Percentiles rank a stretch among this genome's conserved stretches.
These are phyloP conservation scores for Phalaenopsis hybrid DNA, from an alignment of 116 monocot species.

Conservation along the genomic window DNA sequence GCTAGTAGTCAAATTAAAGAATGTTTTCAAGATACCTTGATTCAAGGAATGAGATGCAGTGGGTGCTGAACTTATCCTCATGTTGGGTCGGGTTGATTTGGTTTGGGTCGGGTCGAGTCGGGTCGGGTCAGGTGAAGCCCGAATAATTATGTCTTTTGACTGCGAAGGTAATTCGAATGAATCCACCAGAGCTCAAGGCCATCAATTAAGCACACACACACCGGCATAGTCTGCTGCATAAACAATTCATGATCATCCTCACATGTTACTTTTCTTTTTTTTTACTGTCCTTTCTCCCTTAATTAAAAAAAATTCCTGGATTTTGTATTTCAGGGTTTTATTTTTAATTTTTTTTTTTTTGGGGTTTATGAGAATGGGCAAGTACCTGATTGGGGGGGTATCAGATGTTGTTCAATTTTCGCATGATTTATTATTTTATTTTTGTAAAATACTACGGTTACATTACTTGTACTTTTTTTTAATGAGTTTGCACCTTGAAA, in stretches of 20 bases:
- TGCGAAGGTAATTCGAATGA: not conserved
- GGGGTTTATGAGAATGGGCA: not conserved
- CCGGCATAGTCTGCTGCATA: not conserved
- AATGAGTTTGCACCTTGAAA: too few species aligned
- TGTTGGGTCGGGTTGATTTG: not conserved
- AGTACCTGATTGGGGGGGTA: not conserved
- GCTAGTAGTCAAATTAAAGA: constrained; percentile 10
- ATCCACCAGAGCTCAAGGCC: not conserved
- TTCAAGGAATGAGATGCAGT: not conserved
- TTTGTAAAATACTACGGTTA: too few species aligned
- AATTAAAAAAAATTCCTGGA: not conserved
- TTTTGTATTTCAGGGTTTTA: not conserved
- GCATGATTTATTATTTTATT: not conserved
- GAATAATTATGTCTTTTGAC: not conserved
- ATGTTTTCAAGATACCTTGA: constrained; percentile 13
- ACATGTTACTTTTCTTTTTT: not conserved
- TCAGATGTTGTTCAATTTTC: constrained; percentile 5
- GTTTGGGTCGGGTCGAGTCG: too few species aligned
- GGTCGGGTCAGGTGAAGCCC: not conserved
- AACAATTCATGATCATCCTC: not conserved
- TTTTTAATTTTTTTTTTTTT: not conserved
- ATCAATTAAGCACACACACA: not conserved
- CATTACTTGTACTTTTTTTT: too few species aligned
- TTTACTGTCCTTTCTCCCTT: not conserved
- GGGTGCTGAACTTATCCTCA: not conserved